Base-by-base conservation (phyloP, 768 basidiomycete genomes). In the Imleria badia region DNA sequence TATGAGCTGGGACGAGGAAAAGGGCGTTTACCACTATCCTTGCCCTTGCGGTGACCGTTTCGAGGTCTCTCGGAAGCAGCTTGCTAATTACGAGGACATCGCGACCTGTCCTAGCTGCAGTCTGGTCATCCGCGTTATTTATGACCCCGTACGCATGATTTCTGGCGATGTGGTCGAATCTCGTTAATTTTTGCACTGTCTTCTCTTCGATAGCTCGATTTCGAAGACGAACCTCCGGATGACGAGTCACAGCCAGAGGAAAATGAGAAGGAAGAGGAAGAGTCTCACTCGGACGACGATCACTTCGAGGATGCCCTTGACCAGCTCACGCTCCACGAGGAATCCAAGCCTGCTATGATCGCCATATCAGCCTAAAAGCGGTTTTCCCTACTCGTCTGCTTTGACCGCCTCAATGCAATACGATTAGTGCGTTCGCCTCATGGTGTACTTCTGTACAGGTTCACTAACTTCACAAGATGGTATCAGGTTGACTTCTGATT, bases 21-120 rank as follows among this genome's bases (percentile, higher is more conserved):
- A 87, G 66, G 68, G 79, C 39, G 89, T 98, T 6, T 98, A 86
- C 66, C 95, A 98, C 77, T 97, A 95, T 70, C 96, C 95, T 0
- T 99, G 94, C 67, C 95, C 96, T 1, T 98, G 96, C 66, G 96
- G 96, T 10, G 96, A 99, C 74, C 86, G 95, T 39, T 99, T 98
- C 75, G 96, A 98, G 72, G 98, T 98, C 60, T 84, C 89, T 30
- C 83, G 88, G 61, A 75, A 76, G 58, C 94, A 98, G 72, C 83
- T 98, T 9, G 81, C 84, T 42, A 78, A 94, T 60, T 97, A 84
- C 51, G 97, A 98, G 64, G 97, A 98, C 68, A 84, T 95, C 43
- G 96, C 95, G 22, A 94, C 83, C 47, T 98, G 97, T 76, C 97
- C 97, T 1, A 95, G 92, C 69, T 99, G 97, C 64, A 95, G 92